Conservation (phyloP, 306 rosid species). For the Inga laurina region DNA sequence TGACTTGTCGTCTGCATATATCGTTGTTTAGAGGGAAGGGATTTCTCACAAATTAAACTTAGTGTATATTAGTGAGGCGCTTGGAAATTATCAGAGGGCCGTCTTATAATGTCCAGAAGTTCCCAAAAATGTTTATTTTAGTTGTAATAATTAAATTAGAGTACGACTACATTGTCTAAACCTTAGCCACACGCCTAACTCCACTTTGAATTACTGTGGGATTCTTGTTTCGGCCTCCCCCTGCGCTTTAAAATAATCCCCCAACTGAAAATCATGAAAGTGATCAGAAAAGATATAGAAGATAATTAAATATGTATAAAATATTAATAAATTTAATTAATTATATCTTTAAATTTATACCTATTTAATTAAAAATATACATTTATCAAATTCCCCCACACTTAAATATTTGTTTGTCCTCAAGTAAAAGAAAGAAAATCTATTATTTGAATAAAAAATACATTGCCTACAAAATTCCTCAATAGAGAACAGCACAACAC, state of each 20-base stretch:
- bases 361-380: too few relatives aligned
- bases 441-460: too few relatives aligned
- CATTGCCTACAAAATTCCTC: too few relatives aligned
- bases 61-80: neutral
- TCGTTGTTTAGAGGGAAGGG: neutral
- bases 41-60: neutral
- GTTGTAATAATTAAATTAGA: neutral
- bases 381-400: too few relatives aligned
- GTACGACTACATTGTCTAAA: too few relatives aligned
- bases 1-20: constrained; percentile 30
- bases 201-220: neutral
- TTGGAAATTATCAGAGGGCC: neutral
- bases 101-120: neutral
- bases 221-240: neutral
- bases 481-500: too few relatives aligned
- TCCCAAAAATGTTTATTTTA: neutral
- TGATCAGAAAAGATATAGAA: neutral
- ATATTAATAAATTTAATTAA: too few relatives aligned
- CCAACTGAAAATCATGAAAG: neutral
- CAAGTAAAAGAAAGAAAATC: too few relatives aligned
- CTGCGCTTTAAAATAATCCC: neutral
- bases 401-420: too few relatives aligned
- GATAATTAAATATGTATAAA: too few relatives aligned
- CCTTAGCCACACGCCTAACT: neutral
- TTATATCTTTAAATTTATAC: too few relatives aligned